Conservation (phyloP, 352 stramenopile genomes). For the Aphanomyces invadans region DNA sequence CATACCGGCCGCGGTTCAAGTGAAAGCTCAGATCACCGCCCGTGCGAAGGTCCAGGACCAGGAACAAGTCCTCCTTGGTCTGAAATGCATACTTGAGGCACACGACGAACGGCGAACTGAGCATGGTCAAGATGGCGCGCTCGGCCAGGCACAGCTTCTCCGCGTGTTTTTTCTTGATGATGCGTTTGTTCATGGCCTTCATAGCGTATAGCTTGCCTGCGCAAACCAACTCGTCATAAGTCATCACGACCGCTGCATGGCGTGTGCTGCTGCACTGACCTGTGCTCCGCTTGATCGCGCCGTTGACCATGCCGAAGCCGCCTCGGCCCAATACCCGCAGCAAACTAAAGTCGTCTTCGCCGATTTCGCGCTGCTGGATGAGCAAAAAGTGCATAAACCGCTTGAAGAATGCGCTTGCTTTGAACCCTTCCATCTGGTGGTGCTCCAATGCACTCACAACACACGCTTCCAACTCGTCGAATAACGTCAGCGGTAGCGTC, state of each 20-base stretch:
- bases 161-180: conserved; percentile 92
- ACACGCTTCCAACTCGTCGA: conserved; percentile 67
- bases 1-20: conserved; percentile 30
- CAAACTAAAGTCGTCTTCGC: conserved; percentile 93
- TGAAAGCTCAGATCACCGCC: conserved; percentile 74
- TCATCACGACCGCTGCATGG: too few species aligned
- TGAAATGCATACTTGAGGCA: conserved; percentile 90
- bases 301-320: conserved; percentile 95
- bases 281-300: conserved; percentile 92
- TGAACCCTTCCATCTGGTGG: conserved; percentile 67
- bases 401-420: conserved; percentile 63
- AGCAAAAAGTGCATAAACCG: conserved; percentile 87
- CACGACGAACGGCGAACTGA: conserved; percentile 84
- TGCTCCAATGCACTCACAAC: conserved; percentile 61
- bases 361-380: conserved; percentile 82
- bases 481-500: conserved; percentile 40
- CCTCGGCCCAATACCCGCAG: conserved; percentile 93
- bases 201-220: conserved; percentile 87
- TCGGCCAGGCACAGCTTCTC: conserved; percentile 65
- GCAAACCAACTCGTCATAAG: too few species aligned
- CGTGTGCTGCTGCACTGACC: too few species aligned
- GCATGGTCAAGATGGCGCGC: conserved; percentile 53
- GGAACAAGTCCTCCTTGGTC: conserved; percentile 76
- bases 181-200: conserved; percentile 90
- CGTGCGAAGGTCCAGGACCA: conserved; percentile 90